phyloP scores from a whole-genome alignment of 331 rosid species.

The Malus hybrid region DNA sequence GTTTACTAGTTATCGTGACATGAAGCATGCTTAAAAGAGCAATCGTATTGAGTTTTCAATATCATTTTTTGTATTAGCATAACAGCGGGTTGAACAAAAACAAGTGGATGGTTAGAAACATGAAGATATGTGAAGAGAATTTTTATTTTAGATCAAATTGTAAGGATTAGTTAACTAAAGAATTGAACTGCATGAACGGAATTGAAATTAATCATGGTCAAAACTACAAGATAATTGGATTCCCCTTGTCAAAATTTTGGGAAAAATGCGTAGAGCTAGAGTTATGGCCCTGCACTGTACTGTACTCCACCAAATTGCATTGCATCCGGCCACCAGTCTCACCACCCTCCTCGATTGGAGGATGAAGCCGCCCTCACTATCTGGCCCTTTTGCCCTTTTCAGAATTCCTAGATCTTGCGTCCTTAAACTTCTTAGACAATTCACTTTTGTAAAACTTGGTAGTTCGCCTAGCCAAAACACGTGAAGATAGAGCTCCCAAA shows the following conservation, averaged over 20 bases:
- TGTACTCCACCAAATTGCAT: background rate
- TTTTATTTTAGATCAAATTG: no score
- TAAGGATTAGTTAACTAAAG: no score
- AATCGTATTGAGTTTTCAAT: background rate
- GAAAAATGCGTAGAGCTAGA: background rate
- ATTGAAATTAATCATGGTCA: no score
- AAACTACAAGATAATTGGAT: no score
- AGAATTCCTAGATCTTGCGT: background rate
- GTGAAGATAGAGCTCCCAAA: background rate
- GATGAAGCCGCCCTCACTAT: background rate
- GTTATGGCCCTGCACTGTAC: background rate
- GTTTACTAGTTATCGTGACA: no score
- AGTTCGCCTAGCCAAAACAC: constrained; percentile 3
- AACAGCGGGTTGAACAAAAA: background rate
- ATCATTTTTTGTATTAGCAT: background rate
- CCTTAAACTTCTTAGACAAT: background rate
- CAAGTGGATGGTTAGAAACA: background rate
- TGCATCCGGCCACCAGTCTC: background rate
- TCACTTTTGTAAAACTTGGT: constrained; percentile 5
- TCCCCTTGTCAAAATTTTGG: no score
- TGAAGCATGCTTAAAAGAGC: background rate
- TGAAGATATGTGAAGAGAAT: background rate
- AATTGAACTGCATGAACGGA: no score
- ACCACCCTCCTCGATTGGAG: background rate
- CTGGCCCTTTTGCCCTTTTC: background rate